Conservation (phyloP, 2,329 filamentous ascomycete genomes). For the Clarireedia paspali region DNA sequence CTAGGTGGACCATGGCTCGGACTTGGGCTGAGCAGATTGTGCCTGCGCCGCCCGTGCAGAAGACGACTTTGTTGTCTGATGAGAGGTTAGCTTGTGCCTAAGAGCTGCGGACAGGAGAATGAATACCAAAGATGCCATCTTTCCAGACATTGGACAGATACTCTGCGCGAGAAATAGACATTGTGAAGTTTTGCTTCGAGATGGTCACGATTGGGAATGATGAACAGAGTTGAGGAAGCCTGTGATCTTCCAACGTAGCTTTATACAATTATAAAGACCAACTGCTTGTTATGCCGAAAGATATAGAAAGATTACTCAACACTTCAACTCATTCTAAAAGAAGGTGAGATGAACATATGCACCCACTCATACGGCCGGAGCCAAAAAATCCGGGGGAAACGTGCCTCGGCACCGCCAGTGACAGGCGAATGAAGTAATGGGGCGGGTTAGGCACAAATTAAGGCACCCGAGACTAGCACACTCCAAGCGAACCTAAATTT, state of each 20-base stretch:
- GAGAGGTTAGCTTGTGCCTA: constrained; percentile 8
- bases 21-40: constrained; percentile 94
- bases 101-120: background rate
- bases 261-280: no score
- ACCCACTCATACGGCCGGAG: no score
- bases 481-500: background rate
- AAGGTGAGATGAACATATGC: background rate
- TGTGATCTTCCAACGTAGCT: background rate
- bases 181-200: constrained; percentile 1
- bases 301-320: no score
- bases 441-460: background rate
- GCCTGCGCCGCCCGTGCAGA: constrained; percentile 91
- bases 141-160: constrained; percentile 81
- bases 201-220: background rate
- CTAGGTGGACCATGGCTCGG: constrained; percentile 80
- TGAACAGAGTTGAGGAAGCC: background rate
- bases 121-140: constrained; percentile 74
- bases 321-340: background rate
- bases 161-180: constrained; percentile 53
- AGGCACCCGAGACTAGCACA: background rate
- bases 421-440: background rate
- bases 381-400: background rate
- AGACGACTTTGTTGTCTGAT: constrained; percentile 76
- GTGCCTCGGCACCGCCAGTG: background rate
- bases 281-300: no score